Conservation (phyloP, 2,329 filamentous ascomycete species). For the Apiospora rasikravindrae region DNA sequence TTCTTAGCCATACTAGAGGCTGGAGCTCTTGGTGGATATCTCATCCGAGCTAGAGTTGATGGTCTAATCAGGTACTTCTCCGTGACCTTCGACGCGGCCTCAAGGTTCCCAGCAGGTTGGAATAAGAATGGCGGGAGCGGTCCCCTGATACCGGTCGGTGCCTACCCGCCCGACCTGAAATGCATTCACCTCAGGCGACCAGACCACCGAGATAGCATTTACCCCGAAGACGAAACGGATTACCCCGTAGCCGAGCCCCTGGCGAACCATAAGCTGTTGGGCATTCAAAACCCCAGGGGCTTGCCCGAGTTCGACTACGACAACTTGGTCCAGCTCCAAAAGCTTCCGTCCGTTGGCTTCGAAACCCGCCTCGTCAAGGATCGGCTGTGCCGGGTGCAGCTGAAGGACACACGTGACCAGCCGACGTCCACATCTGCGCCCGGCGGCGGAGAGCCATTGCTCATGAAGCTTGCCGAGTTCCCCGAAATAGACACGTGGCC, state of each 20-base stretch:
- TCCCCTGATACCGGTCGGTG: not conserved
- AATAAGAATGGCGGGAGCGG: not conserved
- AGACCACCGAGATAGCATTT: not conserved
- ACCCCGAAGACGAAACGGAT: not conserved
- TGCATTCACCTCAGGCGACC: not conserved
- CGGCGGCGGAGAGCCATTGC: not conserved
- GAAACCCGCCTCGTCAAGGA: not conserved
- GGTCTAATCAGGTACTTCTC: not conserved
- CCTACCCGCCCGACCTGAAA: not conserved
- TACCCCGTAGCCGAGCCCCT: not conserved
- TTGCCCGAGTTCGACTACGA: not conserved
- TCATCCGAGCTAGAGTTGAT: not conserved
- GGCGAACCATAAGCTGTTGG: not conserved
- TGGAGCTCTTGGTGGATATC: not conserved
- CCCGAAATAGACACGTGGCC: not conserved
- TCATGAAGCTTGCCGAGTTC: slow-evolving; percentile 2
- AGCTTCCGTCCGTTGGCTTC: not conserved
- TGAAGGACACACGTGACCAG: no score
- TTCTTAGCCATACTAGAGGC: not conserved
- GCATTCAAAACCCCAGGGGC: not conserved
- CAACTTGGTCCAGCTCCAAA: not conserved
- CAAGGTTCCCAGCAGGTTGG: not conserved
- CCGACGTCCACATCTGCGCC: not conserved
- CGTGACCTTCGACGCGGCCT: not conserved
- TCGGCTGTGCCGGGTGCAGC: not conserved